phyloP scores from a whole-genome alignment of 495 filamentous ascomycete species.

The Aspergillus biplanus region DNA sequence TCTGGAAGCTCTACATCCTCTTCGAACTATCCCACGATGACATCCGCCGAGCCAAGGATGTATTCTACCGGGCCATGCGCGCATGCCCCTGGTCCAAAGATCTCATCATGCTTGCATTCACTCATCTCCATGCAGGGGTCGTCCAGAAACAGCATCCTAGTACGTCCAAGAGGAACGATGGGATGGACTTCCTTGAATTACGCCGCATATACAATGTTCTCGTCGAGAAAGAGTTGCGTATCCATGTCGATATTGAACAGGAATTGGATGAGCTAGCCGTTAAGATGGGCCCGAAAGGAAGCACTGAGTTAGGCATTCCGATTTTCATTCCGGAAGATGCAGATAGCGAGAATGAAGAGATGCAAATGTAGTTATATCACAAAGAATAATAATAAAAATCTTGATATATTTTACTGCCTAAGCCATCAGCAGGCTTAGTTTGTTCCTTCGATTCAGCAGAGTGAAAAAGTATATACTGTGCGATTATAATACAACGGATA shows the following conservation, averaged over 20 bases:
- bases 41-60: conserved; percentile 46
- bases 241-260: conserved; percentile 49
- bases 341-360: conserved; percentile 30
- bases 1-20: conserved; percentile 72
- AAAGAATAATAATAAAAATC: neutral
- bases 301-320: conserved; percentile 21
- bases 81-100: conserved; percentile 80
- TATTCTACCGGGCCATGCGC: conserved; percentile 53
- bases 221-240: conserved; percentile 55
- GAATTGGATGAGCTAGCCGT: conserved; percentile 28
- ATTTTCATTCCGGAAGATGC: conserved; percentile 37
- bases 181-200: conserved; percentile 46
- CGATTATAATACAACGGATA: conserved; percentile 19
- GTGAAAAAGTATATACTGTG: conserved; percentile 10
- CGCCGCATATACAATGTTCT: conserved; percentile 52
- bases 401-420: neutral
- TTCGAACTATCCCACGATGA: conserved; percentile 51
- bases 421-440: neutral
- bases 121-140: conserved; percentile 44
- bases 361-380: conserved; percentile 19
- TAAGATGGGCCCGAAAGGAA: conserved; percentile 18
- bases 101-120: conserved; percentile 65
- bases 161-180: conserved; percentile 19
- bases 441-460: neutral
- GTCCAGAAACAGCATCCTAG: neutral